Evolutionary conservation across 2,329 filamentous ascomycete species (phyloP), one percentile per base, ranked within the genome.

Genomic region (Didymella exigua): DNA sequence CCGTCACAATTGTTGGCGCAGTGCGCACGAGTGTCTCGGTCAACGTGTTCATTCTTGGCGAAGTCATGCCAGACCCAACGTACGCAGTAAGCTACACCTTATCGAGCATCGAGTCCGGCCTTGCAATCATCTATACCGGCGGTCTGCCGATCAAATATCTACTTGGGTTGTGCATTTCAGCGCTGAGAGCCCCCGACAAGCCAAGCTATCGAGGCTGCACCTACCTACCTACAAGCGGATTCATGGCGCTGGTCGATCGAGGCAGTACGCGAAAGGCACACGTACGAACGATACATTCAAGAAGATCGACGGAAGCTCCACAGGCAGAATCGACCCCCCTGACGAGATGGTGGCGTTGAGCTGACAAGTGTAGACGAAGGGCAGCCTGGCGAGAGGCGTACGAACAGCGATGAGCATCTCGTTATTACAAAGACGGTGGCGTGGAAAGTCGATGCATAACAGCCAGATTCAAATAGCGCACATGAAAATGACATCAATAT

Each of bases 121-220:
- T 67, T 13, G 62, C 62, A 2, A 51, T 58, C 11, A 58, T 67
- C 5, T 60, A 54, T 5, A 58, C 57, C 4, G 63, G 60, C 27
- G 63, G 62, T 27, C 51, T 50, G 5, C 63, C 62, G 5, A 57
- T 67, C 38, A 67, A 67, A 27, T 59, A 57, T 38, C 5, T 65
- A 9, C 45, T 65, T 8, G 50, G 60, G 5, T 46, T n/a, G 24
- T 65, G 53, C 33, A 58, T 67, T 13, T 62, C 60, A 21, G 45
- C 58, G 21, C 59, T 65, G 27, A 54, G 36, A 19, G 33, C 45
- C 16, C 34, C 50, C 1, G 47, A 55, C 3, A 26, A 55, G 41
- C 43, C 54, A 11, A 55, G 43, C 11, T 47, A 49, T 27, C 54
- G 47, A 11, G 27, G 11, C 6, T 49, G 50, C 18, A 49, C 27